A percentile compares a stretch with the other conserved stretches of the same genome.
Conservation (phyloP, 345 rosid genomes). For the Eucalyptus caleyi region DNA sequence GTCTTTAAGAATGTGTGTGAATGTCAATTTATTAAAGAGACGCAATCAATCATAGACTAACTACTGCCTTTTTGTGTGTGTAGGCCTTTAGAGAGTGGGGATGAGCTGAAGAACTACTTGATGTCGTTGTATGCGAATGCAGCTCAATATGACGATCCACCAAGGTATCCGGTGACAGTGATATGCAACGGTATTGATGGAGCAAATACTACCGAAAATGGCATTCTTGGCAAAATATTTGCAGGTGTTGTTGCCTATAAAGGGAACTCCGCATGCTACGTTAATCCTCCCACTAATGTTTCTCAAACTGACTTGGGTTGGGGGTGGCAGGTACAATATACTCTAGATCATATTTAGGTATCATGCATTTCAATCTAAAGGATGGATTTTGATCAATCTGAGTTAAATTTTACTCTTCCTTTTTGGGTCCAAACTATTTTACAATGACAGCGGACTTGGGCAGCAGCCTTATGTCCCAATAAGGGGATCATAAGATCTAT, state of each 20-base stretch:
- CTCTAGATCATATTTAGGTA: not conserved
- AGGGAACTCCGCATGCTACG: not conserved
- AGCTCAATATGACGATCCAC: no score
- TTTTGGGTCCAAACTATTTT: no score
- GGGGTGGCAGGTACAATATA: constrained; percentile 33
- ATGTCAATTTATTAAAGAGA: no score
- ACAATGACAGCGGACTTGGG: no score
- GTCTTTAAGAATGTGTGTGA: no score
- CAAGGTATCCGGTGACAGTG: no score
- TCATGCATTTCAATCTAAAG: not conserved
- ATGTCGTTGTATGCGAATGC: no score
- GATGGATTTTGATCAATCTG: no score
- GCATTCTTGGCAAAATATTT: constrained; percentile 11
- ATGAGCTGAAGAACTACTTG: constrained; percentile 11
- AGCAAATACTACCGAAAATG: not conserved
- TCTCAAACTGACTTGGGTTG: not conserved
- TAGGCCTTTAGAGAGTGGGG: constrained; percentile 6
- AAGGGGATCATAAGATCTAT: no score
- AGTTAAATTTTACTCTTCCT: no score
- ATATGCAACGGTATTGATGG: not conserved
- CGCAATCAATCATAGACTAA: no score
- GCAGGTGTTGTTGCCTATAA: constrained; percentile 5
- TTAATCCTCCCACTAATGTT: not conserved
- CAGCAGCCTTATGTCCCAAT: no score
- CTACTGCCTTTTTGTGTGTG: not conserved